These are phyloP conservation scores for Ganoderma leucocontextum DNA, from an alignment of 1,284 basidiomycete genomes.

Conservation along the genomic window DNA sequence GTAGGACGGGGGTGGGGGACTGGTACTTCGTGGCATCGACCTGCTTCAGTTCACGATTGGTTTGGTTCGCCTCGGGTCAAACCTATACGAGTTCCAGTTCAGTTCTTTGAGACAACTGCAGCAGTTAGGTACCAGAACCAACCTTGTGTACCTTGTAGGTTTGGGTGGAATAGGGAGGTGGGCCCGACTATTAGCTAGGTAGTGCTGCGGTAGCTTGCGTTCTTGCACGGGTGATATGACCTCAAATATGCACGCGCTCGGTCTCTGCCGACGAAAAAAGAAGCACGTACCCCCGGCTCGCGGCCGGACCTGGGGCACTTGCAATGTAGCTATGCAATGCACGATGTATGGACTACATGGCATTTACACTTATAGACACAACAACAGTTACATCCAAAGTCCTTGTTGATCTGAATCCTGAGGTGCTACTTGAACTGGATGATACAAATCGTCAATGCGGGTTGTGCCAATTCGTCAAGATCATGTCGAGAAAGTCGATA, in stretches of 20 bases:
- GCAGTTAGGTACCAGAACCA: not conserved
- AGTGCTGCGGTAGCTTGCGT: conserved; percentile 12
- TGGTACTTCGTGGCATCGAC: not conserved
- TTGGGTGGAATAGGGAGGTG: not conserved
- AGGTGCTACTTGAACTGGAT: not conserved
- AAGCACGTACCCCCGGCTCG: too few relatives aligned
- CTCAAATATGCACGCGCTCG: not conserved
- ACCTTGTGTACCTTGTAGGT: not conserved
- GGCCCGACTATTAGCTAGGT: too few relatives aligned
- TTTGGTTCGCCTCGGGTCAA: not conserved
- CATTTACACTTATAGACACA: not conserved
- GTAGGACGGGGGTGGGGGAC: not conserved
- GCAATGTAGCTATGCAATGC: too few relatives aligned
- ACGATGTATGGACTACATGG: too few relatives aligned
- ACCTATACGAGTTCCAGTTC: not conserved
- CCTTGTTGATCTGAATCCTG: not conserved
- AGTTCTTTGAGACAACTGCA: not conserved
- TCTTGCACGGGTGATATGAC: not conserved
- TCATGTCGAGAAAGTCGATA: not conserved
- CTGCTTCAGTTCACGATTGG: not conserved
- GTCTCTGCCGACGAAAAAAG: not conserved
- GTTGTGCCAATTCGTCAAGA: not conserved
- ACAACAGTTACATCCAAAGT: not conserved
- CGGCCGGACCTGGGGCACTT: too few relatives aligned
- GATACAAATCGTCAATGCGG: not conserved